phyloP scores from a whole-genome alignment of 2,329 filamentous ascomycete species.

The Fusarium scirpi region DNA sequence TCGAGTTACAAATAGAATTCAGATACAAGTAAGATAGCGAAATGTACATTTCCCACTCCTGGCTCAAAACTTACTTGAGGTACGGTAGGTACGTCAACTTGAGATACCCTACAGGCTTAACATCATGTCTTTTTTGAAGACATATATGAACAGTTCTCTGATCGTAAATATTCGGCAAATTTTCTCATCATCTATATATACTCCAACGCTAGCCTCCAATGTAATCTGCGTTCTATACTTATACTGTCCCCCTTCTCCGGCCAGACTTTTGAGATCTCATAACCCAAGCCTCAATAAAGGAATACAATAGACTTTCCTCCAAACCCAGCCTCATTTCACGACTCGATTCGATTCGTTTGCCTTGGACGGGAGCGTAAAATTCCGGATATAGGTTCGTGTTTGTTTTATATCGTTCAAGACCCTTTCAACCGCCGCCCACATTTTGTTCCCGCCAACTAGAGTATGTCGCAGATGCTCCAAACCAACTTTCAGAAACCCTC shows the following conservation, averaged over 20 bases:
- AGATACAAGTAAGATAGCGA: not conserved
- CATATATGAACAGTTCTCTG: not conserved
- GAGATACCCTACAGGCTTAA: not conserved
- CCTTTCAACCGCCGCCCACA: constrained; percentile 19
- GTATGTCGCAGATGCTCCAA: constrained; percentile 40
- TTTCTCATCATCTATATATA: constrained; percentile 28
- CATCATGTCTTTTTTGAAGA: not conserved
- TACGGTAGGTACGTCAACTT: not conserved
- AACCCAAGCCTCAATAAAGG: not conserved
- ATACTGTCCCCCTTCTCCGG: not conserved
- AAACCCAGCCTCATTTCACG: constrained; percentile 2
- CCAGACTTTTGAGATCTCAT: constrained; percentile 5
- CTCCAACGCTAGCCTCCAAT: constrained; percentile 3
- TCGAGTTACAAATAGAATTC: not conserved
- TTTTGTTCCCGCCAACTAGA: constrained; percentile 41
- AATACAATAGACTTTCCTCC: not conserved
- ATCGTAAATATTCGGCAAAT: not conserved
- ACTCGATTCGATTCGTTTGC: not conserved
- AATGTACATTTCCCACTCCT: not conserved
- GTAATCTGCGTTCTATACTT: constrained; percentile 13
- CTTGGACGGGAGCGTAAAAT: constrained; percentile 5
- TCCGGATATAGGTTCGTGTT: constrained; percentile 33
- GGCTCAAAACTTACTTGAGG: not conserved
- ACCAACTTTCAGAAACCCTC: constrained; percentile 34
- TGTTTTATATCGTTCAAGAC: constrained; percentile 32